Conservation (phyloP, 495 filamentous ascomycete genomes). For the Cladorrhinum samala region DNA sequence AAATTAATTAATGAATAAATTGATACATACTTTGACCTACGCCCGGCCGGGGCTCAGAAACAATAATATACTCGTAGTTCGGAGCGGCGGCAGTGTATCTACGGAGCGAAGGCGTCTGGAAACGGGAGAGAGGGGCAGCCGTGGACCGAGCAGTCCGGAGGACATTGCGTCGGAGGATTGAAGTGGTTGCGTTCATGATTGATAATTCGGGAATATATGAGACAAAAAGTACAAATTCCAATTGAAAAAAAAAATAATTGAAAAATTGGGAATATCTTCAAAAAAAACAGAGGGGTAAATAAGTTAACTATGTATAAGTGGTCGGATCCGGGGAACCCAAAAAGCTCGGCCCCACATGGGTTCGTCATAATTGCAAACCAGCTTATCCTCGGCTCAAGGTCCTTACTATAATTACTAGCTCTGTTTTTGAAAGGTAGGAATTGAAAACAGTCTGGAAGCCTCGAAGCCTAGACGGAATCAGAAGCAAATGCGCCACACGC, state of each 20-base stretch:
- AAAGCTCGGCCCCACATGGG: background rate
- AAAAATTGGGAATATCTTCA: background rate
- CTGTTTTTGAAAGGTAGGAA: too few species aligned
- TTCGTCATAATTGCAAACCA: constrained; percentile 5
- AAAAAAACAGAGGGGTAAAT: background rate
- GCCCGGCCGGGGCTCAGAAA: constrained; percentile 75
- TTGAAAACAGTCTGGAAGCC: background rate
- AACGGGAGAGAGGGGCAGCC: constrained; percentile 40
- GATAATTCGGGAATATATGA: background rate
- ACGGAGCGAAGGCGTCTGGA: constrained; percentile 41
- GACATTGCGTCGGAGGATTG: constrained; percentile 43
- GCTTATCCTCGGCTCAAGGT: constrained; percentile 27
- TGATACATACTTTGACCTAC: constrained; percentile 69
- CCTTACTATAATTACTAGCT: too few species aligned
- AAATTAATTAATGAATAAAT: background rate
- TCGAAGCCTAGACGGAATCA: background rate
- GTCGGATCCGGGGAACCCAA: too few species aligned
- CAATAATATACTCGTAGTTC: constrained; percentile 73
- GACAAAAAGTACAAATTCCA: background rate
- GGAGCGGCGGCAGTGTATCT: constrained; percentile 52
- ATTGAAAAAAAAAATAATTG: background rate
- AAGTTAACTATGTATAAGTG: too few species aligned
- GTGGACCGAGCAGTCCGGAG: constrained; percentile 53
- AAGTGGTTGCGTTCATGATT: constrained; percentile 11
- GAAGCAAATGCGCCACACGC: too few species aligned